Evolutionary conservation across 352 stramenopile species (phyloP).

Genomic region (Globisporangium irregulare): DNA sequence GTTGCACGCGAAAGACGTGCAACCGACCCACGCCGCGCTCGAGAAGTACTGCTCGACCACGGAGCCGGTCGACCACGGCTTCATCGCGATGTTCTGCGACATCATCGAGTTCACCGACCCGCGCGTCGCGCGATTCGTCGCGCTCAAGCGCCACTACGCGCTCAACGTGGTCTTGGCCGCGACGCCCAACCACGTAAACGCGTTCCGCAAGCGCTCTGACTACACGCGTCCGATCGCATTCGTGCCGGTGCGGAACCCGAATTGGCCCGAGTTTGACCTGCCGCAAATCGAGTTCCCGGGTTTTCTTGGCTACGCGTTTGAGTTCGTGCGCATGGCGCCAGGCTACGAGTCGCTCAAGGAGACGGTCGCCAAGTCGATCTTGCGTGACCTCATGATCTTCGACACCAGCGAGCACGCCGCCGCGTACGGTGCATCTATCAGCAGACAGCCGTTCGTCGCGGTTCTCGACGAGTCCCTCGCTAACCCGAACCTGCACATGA

Average conservation of each 20-base stretch:
- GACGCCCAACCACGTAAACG: conserved; percentile 55
- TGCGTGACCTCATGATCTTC: conserved; percentile 77
- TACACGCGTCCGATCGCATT: conserved; percentile 63
- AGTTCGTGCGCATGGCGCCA: conserved; percentile 52
- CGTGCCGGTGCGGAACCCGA: conserved; percentile 62
- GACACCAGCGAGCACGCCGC: conserved; percentile 46
- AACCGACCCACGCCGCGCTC: conserved; percentile 35
- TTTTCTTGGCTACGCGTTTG: conserved; percentile 74
- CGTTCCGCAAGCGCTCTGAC: conserved; percentile 48
- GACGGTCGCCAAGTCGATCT: conserved; percentile 68
- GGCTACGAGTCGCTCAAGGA: conserved; percentile 61
- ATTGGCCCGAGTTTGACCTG: conserved; percentile 60
- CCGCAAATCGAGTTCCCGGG: conserved; percentile 34
- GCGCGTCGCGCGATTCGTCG: conserved; percentile 53
- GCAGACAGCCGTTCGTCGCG: conserved; percentile 36
- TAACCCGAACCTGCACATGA: conserved; percentile 30
- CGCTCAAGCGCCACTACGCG: conserved; percentile 48
- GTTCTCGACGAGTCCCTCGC: conserved; percentile 30
- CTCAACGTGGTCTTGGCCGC: conserved; percentile 61
- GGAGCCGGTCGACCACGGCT: conserved; percentile 44
- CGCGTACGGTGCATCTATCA: conserved; percentile 38
- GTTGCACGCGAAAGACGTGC: conserved; percentile 38
- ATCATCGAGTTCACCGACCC: conserved; percentile 65
- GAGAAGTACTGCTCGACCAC: conserved; percentile 51
- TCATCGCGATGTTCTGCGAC: conserved; percentile 79